Base-by-base conservation (phyloP, 345 rosid genomes). In the Pugionium dolabratum region DNA sequence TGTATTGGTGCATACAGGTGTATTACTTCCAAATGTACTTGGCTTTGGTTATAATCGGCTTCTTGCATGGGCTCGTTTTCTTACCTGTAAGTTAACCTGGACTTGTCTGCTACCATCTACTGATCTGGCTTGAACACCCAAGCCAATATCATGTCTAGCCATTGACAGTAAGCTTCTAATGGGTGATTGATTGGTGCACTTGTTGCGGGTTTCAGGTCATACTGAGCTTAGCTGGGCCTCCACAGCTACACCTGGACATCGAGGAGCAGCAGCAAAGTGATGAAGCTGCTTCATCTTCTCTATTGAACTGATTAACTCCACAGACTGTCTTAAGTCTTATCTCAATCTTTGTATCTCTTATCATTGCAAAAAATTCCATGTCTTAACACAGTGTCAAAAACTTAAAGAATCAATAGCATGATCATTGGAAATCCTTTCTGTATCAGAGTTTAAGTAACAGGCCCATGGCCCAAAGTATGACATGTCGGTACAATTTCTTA, bases 21-120 rank as follows among this genome's bases (percentile, higher is more conserved):
- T 91, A 91, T 76, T 91, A 91, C 86, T 91, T 91, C 67, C 94
- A 88, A 64, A 91, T 91, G 98, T 91, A 85, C 81, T 59, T 91
- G 63, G 96, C 98, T 9, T 69, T 91, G 86, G 91, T 91, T 71
- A 50, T 91, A 57, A 78, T 88, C 9, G 94, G 96, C 58, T 91
- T 91, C 83, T 73, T 91, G 78, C 98, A 91, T 29, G 98, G 98
- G 31, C 96, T 91, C 42, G 88, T 91, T 78, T 84, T 88, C 59
- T 76, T 91, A 77, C 98, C 98, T 0, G 98, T 88, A 84, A 85
- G 96, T 82, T 57, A 18, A 72, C 11, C 32, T 5, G 34, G 64
- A 9, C 35, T 35, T 53, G 32, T 36, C 45, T 72, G 11, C 60
- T 44, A 31, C 52, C 39, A 56, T 29, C 6, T 40, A 55, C 55